Percentiles rank a stretch among this genome's conserved stretches.
These are phyloP conservation scores for Lathyrus aphaca DNA, from an alignment of 306 rosid species.

Conservation along the genomic window DNA sequence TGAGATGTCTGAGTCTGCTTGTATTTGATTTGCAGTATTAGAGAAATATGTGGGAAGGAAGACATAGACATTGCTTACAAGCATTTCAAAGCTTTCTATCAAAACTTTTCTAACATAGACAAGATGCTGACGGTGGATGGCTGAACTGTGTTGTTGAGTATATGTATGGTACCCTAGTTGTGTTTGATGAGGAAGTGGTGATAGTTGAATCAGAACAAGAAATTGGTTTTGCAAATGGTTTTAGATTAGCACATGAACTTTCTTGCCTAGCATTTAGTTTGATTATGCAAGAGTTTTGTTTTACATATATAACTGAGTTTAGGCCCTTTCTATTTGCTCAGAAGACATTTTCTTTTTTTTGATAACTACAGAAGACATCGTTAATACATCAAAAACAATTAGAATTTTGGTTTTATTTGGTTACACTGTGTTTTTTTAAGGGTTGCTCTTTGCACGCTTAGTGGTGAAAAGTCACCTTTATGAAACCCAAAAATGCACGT, in stretches of 20 bases:
- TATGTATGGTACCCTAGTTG: slow-evolving; percentile 8
- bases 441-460: too few species aligned
- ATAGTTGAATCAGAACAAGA: slow-evolving; percentile 21
- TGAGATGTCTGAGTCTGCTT: slow-evolving; percentile 25
- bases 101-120: slow-evolving; percentile 79
- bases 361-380: too few species aligned
- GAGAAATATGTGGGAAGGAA: slow-evolving; percentile 94
- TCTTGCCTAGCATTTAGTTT: slow-evolving; percentile 45
- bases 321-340: slow-evolving; percentile 40
- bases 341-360: too few species aligned
- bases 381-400: slow-evolving; percentile 16
- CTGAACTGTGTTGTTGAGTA: slow-evolving; percentile 36
- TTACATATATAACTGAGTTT: slow-evolving; percentile 42
- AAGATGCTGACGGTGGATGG: slow-evolving; percentile 66
- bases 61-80: slow-evolving; percentile 86
- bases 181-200: slow-evolving; percentile 39
- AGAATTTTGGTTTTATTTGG: not conserved
- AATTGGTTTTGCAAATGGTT: slow-evolving; percentile 14
- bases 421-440: too few species aligned
- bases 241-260: slow-evolving; percentile 42
- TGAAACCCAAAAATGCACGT: too few species aligned
- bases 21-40: slow-evolving; percentile 62
- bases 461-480: too few species aligned
- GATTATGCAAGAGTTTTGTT: slow-evolving; percentile 42
- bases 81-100: slow-evolving; percentile 89